phyloP scores from a whole-genome alignment of 169 alveolate species.

The Theileria parva region DNA sequence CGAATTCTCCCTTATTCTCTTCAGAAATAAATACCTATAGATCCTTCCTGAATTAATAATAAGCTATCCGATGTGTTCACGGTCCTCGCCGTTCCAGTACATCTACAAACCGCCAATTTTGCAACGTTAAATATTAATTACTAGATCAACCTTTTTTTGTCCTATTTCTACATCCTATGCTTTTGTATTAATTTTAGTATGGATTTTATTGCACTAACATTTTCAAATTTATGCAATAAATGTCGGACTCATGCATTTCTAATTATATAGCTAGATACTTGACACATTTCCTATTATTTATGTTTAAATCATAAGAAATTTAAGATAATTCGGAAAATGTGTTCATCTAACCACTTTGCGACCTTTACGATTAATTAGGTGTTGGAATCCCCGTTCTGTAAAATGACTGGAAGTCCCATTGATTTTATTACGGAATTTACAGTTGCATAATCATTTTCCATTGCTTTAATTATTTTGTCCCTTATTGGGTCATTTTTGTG shows the following conservation, averaged over 20 bases:
- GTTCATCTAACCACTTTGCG: background rate
- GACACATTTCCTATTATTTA: conserved; percentile 5
- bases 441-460: conserved; percentile 53
- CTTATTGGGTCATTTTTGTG: conserved; percentile 39
- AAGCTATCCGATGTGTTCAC: background rate
- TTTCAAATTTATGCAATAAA: background rate
- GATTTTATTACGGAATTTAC: conserved; percentile 11
- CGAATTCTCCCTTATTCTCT: background rate
- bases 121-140: background rate
- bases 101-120: background rate
- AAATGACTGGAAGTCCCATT: background rate
- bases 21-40: background rate
- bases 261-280: background rate
- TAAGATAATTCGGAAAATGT: background rate
- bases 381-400: background rate
- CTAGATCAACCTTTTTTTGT: background rate
- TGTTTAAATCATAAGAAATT: background rate
- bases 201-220: background rate
- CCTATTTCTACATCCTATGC: background rate
- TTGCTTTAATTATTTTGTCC: conserved; percentile 50
- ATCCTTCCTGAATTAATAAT: background rate
- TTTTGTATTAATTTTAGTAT: no score
- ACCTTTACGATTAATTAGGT: background rate
- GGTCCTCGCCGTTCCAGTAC: background rate
- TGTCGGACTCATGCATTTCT: background rate